Evolutionary conservation across 345 rosid genomes (phyloP).

Genomic region (Eutrema yunnanense): DNA sequence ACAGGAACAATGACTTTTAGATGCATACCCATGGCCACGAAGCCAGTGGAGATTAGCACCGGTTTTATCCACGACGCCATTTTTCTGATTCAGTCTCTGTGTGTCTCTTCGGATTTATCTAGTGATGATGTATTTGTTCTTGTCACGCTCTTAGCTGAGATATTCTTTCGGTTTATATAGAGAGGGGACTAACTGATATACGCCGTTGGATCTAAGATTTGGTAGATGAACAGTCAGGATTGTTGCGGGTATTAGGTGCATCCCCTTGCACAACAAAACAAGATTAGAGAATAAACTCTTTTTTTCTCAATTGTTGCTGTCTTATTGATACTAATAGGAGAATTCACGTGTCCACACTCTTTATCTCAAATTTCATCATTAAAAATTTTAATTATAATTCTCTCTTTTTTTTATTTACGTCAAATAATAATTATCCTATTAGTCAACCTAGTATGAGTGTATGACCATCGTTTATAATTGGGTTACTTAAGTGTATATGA

Average conservation of each 20-base stretch:
- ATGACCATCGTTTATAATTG: neutral
- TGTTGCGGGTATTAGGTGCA: neutral
- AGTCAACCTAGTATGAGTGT: conserved; percentile 21
- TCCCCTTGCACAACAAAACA: neutral
- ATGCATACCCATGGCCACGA: conserved; percentile 36
- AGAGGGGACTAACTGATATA: conserved; percentile 1
- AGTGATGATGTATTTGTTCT: conserved; percentile 9
- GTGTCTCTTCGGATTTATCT: neutral
- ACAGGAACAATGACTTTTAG: conserved; percentile 39
- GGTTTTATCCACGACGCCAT: conserved; percentile 38
- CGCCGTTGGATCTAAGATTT: conserved; percentile 2
- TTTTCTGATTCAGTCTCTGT: neutral
- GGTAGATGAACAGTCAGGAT: conserved; percentile 15
- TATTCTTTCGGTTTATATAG: conserved; percentile 22
- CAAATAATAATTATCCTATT: neutral
- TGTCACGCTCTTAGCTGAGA: neutral
- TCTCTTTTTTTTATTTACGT: neutral
- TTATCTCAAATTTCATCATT: neutral
- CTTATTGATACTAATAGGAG: neutral
- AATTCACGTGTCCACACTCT: conserved; percentile 7
- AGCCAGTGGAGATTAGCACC: conserved; percentile 40
- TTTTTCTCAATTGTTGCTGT: neutral
- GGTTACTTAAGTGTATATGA: no score
- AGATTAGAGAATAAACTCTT: neutral
- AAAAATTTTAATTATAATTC: neutral